Percentiles rank a stretch among this genome's conserved stretches.
These are phyloP conservation scores for Suillus bovinus DNA, from an alignment of 768 basidiomycete genomes.

Conservation along the genomic window DNA sequence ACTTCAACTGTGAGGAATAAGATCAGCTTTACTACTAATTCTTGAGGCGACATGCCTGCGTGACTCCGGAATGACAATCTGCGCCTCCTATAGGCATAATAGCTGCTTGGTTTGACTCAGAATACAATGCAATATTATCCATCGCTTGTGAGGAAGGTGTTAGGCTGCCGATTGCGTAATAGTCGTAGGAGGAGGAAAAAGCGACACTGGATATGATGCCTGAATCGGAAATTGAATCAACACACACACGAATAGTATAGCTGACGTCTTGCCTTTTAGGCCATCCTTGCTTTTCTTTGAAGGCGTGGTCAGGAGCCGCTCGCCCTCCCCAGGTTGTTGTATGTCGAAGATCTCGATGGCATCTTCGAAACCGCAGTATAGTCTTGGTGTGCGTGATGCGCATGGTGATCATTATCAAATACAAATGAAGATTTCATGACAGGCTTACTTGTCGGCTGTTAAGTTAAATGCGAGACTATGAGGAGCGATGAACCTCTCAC, in stretches of 20 bases:
- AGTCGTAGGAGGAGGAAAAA: slow-evolving; percentile 64
- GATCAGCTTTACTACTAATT: background rate
- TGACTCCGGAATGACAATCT: slow-evolving; percentile 1
- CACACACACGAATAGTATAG: slow-evolving; percentile 7
- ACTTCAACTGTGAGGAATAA: slow-evolving; percentile 55
- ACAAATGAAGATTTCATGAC: background rate
- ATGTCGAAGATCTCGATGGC: slow-evolving; percentile 88
- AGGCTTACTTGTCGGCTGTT: slow-evolving; percentile 59
- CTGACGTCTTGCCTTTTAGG: slow-evolving; percentile 66
- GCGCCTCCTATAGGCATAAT: slow-evolving; percentile 67
- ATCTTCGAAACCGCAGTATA: slow-evolving; percentile 87
- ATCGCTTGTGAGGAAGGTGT: slow-evolving; percentile 43
- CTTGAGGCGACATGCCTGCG: background rate
- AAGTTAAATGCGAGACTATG: slow-evolving; percentile 80
- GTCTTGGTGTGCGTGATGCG: slow-evolving; percentile 38
- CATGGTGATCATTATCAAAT: background rate
- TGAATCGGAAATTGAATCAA: slow-evolving; percentile 26
- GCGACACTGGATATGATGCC: slow-evolving; percentile 87
- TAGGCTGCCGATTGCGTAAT: slow-evolving; percentile 83
- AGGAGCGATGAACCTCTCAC: slow-evolving; percentile 89
- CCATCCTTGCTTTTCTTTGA: slow-evolving; percentile 82
- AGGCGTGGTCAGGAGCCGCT: slow-evolving; percentile 66
- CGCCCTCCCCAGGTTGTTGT: slow-evolving; percentile 68
- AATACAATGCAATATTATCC: slow-evolving; percentile 66
- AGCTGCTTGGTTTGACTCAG: slow-evolving; percentile 56